Percentiles rank a stretch among this genome's conserved stretches.
phyloP scores from a whole-genome alignment of 192 early-diverging fungal species.

The Backusella westeae region DNA sequence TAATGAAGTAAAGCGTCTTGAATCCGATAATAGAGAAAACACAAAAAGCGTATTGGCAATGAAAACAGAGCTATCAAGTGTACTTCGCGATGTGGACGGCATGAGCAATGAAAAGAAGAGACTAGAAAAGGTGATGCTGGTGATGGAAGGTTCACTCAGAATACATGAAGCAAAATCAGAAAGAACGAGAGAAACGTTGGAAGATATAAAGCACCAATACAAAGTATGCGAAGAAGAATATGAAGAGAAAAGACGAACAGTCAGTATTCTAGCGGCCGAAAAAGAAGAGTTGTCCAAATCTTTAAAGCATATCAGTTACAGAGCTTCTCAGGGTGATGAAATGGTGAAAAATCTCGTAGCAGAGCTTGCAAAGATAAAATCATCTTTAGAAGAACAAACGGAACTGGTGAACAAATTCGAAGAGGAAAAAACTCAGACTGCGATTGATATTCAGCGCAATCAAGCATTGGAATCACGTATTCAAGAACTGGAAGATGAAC shows the following conservation, averaged over 20 bases:
- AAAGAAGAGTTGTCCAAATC: conserved; percentile 6
- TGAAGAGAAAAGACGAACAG: conserved; percentile 17
- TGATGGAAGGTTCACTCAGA: conserved; percentile 22
- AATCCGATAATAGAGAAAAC: conserved; percentile 19
- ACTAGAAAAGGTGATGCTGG: conserved; percentile 19
- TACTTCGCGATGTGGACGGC: conserved; percentile 23
- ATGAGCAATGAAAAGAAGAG: conserved; percentile 25
- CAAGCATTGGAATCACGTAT: neutral
- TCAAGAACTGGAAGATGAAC: neutral
- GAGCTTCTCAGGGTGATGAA: conserved; percentile 12
- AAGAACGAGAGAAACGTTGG: conserved; percentile 11
- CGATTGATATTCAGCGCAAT: conserved; percentile 8
- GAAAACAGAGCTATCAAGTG: conserved; percentile 13
- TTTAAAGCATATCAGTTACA: conserved; percentile 6
- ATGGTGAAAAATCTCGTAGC: neutral
- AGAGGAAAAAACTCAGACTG: neutral
- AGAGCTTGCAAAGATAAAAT: conserved; percentile 11
- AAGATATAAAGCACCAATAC: conserved; percentile 25
- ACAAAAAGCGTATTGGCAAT: conserved; percentile 2
- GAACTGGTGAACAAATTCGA: conserved; percentile 3
- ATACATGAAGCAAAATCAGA: conserved; percentile 24
- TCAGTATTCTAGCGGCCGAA: conserved; percentile 11
- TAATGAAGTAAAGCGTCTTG: neutral
- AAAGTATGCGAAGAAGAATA: conserved; percentile 27
- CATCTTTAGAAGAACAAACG: neutral